A percentile compares a stretch with the other conserved stretches of the same genome.
Evolutionary conservation across 768 basidiomycete species (phyloP).

Genomic region (Xerocomellus chrysenteron): DNA sequence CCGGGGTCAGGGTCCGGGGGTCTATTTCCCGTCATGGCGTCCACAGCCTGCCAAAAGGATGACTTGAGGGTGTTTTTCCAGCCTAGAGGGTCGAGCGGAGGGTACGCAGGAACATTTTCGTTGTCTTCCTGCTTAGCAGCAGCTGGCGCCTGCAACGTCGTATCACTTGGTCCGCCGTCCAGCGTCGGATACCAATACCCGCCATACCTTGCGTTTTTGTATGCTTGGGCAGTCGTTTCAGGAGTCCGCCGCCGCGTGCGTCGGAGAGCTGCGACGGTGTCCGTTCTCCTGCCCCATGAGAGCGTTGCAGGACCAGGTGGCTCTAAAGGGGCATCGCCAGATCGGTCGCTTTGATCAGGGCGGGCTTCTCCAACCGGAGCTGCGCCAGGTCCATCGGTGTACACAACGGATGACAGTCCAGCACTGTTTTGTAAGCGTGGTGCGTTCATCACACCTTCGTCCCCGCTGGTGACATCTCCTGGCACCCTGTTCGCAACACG

Average conservation of each 20-base stretch:
- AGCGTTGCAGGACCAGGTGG: conserved; percentile 23
- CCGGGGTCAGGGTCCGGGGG: conserved; percentile 12
- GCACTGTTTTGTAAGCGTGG: neutral
- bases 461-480: conserved; percentile 42
- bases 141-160: neutral
- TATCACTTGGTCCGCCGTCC: neutral
- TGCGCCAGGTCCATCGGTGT: neutral
- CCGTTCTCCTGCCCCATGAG: conserved; percentile 30
- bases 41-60: conserved; percentile 49
- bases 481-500: conserved; percentile 49
- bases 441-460: conserved; percentile 28
- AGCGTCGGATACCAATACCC: conserved; percentile 10
- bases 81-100: conserved; percentile 22
- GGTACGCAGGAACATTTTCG: neutral
- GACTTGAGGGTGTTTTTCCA: conserved; percentile 46
- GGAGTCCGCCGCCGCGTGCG: conserved; percentile 9
- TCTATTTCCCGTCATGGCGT: conserved; percentile 46
- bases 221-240: conserved; percentile 1
- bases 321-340: conserved; percentile 5
- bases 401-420: neutral
- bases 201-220: conserved; percentile 12
- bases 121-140: neutral
- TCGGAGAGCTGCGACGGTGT: conserved; percentile 25
- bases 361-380: neutral
- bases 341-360: neutral